These are phyloP conservation scores for Pezicula rhizophila DNA, from an alignment of 2,329 filamentous ascomycete species.

Conservation along the genomic window DNA sequence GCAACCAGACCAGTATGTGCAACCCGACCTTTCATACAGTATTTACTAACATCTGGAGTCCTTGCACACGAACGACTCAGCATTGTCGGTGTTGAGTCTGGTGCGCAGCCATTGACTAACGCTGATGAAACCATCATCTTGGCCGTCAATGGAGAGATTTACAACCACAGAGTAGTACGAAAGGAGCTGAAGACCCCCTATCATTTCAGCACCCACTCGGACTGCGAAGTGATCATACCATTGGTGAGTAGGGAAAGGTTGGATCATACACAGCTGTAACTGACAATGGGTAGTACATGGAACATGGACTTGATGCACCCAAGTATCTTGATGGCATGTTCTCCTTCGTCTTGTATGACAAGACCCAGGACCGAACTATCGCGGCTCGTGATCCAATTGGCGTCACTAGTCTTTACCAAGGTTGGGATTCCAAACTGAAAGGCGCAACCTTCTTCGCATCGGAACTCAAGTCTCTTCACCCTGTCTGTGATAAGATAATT, in stretches of 20 bases:
- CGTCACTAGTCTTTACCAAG: conserved; percentile 95
- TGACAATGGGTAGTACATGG: conserved; percentile 62
- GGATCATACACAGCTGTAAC: not conserved
- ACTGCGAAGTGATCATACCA: conserved; percentile 98
- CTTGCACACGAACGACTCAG: conserved; percentile 95
- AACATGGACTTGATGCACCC: conserved; percentile 86
- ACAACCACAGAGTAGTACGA: conserved; percentile 95
- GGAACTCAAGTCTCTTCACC: conserved; percentile 87
- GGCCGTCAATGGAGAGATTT: conserved; percentile 98
- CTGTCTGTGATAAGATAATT: conserved; percentile 92
- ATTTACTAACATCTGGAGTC: conserved; percentile 45
- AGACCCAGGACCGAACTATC: conserved; percentile 84
- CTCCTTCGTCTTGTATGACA: conserved; percentile 97
- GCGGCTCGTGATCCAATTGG: conserved; percentile 95
- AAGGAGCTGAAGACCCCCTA: conserved; percentile 80
- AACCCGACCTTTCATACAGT: not conserved
- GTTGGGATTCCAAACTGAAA: conserved; percentile 77
- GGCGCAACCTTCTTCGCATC: conserved; percentile 91
- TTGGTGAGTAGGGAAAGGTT: conserved; percentile 53
- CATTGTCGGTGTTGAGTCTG: conserved; percentile 91
- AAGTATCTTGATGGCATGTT: conserved; percentile 98
- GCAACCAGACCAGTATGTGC: conserved; percentile 82
- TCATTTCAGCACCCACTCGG: conserved; percentile 97
- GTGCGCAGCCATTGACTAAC: conserved; percentile 92
- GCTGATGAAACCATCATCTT: conserved; percentile 82